These are phyloP conservation scores for Margaritispora aquatica DNA, from an alignment of 495 filamentous ascomycete genomes.

Conservation along the genomic window DNA sequence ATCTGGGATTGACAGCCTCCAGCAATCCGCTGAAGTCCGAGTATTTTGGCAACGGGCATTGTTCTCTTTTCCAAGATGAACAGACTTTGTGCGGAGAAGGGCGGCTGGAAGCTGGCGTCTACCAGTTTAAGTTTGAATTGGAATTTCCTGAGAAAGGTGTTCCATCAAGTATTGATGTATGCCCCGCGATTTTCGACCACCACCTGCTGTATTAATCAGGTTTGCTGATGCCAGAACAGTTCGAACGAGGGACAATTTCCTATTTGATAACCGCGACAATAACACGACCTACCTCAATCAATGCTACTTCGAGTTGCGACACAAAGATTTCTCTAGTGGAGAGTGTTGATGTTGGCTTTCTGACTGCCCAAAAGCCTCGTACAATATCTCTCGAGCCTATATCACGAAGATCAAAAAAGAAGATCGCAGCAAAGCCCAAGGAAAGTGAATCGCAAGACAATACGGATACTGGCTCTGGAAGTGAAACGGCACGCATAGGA, in stretches of 20 bases:
- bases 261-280: slow-evolving; percentile 87
- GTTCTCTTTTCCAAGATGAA: slow-evolving; percentile 87
- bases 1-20: slow-evolving; percentile 34
- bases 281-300: slow-evolving; percentile 83
- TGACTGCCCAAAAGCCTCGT: slow-evolving; percentile 55
- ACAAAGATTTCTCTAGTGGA: slow-evolving; percentile 74
- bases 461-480: slow-evolving; percentile 7
- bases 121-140: slow-evolving; percentile 91
- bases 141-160: slow-evolving; percentile 68
- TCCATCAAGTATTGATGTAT: slow-evolving; percentile 91
- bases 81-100: slow-evolving; percentile 86
- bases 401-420: slow-evolving; percentile 22
- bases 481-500: slow-evolving; percentile 3
- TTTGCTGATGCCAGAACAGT: slow-evolving; percentile 45
- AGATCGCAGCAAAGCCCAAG: slow-evolving; percentile 17
- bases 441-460: slow-evolving; percentile 8
- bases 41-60: slow-evolving; percentile 76
- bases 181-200: not conserved
- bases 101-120: slow-evolving; percentile 73
- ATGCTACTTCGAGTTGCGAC: slow-evolving; percentile 71
- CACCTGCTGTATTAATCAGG: slow-evolving; percentile 20
- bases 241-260: slow-evolving; percentile 88
- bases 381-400: slow-evolving; percentile 79
- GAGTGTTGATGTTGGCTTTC: slow-evolving; percentile 54
- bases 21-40: slow-evolving; percentile 51